These are phyloP conservation scores for Histomonas meleagridis DNA, from an alignment of 208 protist genomes.

Conservation along the genomic window DNA sequence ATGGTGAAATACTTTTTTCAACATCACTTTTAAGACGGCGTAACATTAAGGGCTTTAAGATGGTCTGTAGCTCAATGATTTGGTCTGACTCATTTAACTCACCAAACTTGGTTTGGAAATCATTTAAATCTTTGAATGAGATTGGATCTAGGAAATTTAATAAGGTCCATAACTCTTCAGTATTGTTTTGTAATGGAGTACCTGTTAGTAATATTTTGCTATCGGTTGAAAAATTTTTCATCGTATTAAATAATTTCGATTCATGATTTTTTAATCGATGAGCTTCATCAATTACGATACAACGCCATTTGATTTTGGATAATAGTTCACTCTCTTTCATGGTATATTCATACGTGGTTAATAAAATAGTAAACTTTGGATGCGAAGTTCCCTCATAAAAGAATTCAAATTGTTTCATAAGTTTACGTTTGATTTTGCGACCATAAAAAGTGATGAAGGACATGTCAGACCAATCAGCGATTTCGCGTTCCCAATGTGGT, in stretches of 20 bases:
- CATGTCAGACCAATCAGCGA: conserved; percentile 42
- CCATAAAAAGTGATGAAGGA: conserved; percentile 27
- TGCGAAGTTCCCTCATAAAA: conserved; percentile 30
- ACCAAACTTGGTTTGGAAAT: conserved; percentile 64
- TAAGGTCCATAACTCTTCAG: conserved; percentile 91
- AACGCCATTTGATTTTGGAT: conserved; percentile 50
- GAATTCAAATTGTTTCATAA: conserved; percentile 39
- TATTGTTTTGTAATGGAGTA: conserved; percentile 88
- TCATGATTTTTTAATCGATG: conserved; percentile 49
- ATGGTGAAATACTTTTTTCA: conserved; percentile 28
- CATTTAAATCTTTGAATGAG: conserved; percentile 68
- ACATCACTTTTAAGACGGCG: conserved; percentile 46
- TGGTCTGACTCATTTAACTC: background rate
- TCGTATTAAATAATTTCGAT: background rate
- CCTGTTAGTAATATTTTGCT: conserved; percentile 79
- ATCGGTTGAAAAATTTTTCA: background rate
- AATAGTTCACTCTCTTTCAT: conserved; percentile 50
- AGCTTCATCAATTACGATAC: conserved; percentile 56
- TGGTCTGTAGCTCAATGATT: conserved; percentile 36
- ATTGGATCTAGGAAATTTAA: conserved; percentile 86
- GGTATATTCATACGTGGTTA: conserved; percentile 67
- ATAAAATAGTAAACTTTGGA: conserved; percentile 40
- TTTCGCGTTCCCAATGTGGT: conserved; percentile 48
- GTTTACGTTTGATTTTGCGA: background rate
- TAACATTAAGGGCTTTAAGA: conserved; percentile 48